These are phyloP conservation scores for Melampsora larici-populina DNA, from an alignment of 1,284 basidiomycete genomes.

Conservation along the genomic window DNA sequence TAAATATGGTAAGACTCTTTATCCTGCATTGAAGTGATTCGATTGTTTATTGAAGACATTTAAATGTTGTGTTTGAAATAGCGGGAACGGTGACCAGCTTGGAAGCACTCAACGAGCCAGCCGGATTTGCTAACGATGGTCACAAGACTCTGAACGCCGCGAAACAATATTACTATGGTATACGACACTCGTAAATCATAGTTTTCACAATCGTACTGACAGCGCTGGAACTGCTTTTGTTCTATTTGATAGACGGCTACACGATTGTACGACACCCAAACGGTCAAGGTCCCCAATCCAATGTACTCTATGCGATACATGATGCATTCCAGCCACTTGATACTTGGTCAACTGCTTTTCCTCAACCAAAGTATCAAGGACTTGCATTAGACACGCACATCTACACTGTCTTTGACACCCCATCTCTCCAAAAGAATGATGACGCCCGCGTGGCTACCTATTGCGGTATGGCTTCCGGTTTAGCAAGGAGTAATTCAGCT, in stretches of 20 bases:
- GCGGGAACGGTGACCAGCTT: conserved; percentile 9
- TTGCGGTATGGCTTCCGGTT: not conserved
- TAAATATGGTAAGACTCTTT: conserved; percentile 55
- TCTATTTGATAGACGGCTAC: conserved; percentile 21
- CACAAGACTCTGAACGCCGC: conserved; percentile 61
- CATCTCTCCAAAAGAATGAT: too few relatives aligned
- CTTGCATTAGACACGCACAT: conserved; percentile 67
- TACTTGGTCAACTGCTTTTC: conserved; percentile 71
- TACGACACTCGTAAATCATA: too few relatives aligned
- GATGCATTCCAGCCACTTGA: conserved; percentile 78
- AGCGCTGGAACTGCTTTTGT: too few relatives aligned
- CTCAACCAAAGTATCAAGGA: conserved; percentile 59
- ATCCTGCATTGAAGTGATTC: too few relatives aligned
- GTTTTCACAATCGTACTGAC: too few relatives aligned
- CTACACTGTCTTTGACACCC: not conserved
- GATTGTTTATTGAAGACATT: not conserved
- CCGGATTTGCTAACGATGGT: conserved; percentile 61
- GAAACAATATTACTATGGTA: conserved; percentile 63
- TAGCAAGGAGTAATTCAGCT: conserved; percentile 13
- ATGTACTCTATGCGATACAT: conserved; percentile 61
- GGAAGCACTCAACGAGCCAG: conserved; percentile 65
- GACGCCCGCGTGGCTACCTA: not conserved
- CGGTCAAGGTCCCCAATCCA: not conserved
- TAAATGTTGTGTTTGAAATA: not conserved
- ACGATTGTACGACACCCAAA: conserved; percentile 12